Evolutionary conservation across 495 filamentous ascomycete species (phyloP).

Genomic region (Penicillium cataractarum): DNA sequence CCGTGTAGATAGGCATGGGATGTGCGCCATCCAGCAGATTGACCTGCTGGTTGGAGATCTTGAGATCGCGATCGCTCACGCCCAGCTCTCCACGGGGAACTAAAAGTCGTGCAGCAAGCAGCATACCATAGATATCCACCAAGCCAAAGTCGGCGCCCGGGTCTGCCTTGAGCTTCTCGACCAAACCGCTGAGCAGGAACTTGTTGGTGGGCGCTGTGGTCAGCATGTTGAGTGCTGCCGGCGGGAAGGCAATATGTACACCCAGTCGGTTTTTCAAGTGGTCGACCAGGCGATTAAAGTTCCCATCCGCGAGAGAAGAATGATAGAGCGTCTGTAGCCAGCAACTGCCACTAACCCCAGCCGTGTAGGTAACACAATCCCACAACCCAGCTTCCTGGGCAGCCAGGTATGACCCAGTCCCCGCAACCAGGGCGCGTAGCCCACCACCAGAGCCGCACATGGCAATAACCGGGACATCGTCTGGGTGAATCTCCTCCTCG

Average conservation of each 20-base stretch:
- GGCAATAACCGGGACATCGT: conserved; percentile 90
- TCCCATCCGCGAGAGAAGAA: conserved; percentile 72
- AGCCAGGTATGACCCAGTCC: conserved; percentile 79
- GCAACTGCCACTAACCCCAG: conserved; percentile 92
- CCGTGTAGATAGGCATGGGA: conserved; percentile 92
- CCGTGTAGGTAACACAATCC: conserved; percentile 91
- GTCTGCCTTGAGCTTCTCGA: conserved; percentile 88
- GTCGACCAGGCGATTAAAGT: conserved; percentile 68
- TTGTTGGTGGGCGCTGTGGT: conserved; percentile 89
- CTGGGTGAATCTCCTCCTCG: conserved; percentile 80
- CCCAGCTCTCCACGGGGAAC: conserved; percentile 83
- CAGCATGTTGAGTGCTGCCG: conserved; percentile 73
- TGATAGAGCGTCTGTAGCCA: conserved; percentile 92
- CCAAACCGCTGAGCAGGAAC: conserved; percentile 80
- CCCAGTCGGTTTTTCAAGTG: conserved; percentile 85
- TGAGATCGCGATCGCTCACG: conserved; percentile 76
- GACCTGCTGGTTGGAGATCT: conserved; percentile 78
- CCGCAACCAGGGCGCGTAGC: conserved; percentile 84
- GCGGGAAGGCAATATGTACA: conserved; percentile 90
- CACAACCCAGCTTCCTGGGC: conserved; percentile 84
- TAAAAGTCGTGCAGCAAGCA: conserved; percentile 80
- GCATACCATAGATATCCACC: conserved; percentile 88
- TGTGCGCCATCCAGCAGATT: conserved; percentile 75
- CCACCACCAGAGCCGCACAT: conserved; percentile 94
- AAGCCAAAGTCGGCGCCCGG: conserved; percentile 81